A percentile compares a stretch with the other conserved stretches of the same genome.
Conservation (phyloP, 805 yeast genomes). For the Citeromyces matritensis region DNA sequence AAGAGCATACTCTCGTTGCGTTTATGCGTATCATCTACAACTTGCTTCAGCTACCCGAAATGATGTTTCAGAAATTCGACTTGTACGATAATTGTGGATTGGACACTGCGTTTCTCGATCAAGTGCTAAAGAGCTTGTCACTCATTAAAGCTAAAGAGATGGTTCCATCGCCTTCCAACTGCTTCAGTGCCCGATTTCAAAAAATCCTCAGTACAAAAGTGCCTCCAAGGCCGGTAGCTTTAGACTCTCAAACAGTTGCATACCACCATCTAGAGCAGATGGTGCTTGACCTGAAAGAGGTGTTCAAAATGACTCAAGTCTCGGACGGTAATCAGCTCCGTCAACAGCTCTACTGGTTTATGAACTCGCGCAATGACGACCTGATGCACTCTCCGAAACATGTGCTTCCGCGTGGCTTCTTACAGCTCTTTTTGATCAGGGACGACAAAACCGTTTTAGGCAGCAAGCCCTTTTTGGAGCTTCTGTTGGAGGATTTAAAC, state of each 20-base stretch:
- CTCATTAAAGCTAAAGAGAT: no score
- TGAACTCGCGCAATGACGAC: conserved; percentile 8
- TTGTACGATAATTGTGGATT: conserved; percentile 3
- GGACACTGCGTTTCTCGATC: no score
- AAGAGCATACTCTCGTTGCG: not conserved
- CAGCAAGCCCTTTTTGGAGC: conserved; percentile 16
- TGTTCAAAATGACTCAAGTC: conserved; percentile 16
- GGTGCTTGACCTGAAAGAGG: conserved; percentile 20
- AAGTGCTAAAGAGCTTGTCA: no score
- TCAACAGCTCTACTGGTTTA: conserved; percentile 9
- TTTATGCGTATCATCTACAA: not conserved
- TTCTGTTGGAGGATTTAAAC: conserved; percentile 24
- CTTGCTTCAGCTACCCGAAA: no score
- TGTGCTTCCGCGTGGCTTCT: conserved; percentile 44
- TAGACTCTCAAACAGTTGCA: conserved; percentile 8
- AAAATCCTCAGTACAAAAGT: conserved; percentile 28
- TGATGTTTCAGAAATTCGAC: conserved; percentile 4
- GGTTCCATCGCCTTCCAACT: conserved; percentile 6
- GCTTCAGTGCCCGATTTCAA: conserved; percentile 31
- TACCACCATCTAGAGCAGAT: conserved; percentile 9
- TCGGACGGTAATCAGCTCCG: conserved; percentile 12
- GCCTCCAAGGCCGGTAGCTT: conserved; percentile 22
- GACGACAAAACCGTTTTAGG: conserved; percentile 52
- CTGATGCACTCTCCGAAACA: conserved; percentile 10
- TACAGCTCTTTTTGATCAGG: conserved; percentile 45